Evolutionary conservation across 768 basidiomycete species (phyloP), one percentile per base, ranked within the genome.

Genomic region (Suillus luteus): DNA sequence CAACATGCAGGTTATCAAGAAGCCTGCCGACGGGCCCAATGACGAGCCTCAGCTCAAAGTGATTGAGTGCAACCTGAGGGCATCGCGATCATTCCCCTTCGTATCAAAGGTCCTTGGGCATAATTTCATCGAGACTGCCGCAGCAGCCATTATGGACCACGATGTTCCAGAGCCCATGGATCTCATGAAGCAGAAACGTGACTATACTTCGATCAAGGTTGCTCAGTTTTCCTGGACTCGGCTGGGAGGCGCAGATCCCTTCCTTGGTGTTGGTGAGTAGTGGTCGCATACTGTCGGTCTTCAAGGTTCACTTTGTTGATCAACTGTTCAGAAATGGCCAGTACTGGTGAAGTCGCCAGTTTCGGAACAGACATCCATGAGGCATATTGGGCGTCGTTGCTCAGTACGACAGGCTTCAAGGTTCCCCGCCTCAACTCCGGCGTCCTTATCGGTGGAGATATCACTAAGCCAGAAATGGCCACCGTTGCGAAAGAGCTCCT

Each of bases 1-100:
- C 88, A 99, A 99, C 77, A 99, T 99, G 96, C 97, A 99, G 77
- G 86, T 99, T 76, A 99, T 99, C 80, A 87, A 92, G 74, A 93
- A 94, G 75, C 77, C 85, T 2, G 81, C 81, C 6, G 82, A 81
- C 27, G 73, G 75, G 17, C 79, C 76, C 4, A 78, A 83, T 59
- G 82, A 87, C 64, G 82, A 86, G 31, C 78, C 88, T 12, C 84
- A 87, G 62, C 86, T 99, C 68, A 99, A 96, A 81, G 97, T 99
- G 67, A 99, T 99, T 68, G 97, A 99, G 77, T 99, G 97, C 78
- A 99, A 99, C 77, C 81, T 99, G 40, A 93, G 97, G 63, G 97
- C 97, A 17, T 99, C 96, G 31, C 90, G 97, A 24, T 96, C 95
- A 37, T 99, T 99, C 91, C 96, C 96, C 66, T 99, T 99, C 80